Conservation (phyloP, 495 filamentous ascomycete species). For the Haplographium delicatum region DNA sequence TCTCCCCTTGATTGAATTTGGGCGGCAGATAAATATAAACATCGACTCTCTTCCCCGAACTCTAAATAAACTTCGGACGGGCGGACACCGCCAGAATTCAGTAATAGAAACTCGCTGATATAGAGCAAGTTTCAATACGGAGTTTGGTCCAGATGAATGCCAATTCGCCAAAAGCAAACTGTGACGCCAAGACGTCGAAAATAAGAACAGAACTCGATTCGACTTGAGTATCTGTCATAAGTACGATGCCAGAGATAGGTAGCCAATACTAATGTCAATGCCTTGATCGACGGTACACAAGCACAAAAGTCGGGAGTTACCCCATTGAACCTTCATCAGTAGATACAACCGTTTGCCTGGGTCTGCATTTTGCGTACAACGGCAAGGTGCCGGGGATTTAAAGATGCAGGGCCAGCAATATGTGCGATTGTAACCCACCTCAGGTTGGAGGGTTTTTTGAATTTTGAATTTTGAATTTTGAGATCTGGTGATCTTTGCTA, state of each 20-base stretch:
- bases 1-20: slow-evolving; percentile 5
- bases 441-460: no score
- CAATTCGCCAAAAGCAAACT: background rate
- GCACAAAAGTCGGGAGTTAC: background rate
- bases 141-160: background rate
- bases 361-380: background rate
- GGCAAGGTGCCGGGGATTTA: background rate
- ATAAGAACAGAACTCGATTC: background rate
- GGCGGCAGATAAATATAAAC: slow-evolving; percentile 13
- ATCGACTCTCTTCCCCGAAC: background rate
- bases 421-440: no score
- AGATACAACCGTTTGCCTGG: background rate
- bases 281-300: slow-evolving; percentile 8
- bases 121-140: background rate
- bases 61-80: slow-evolving; percentile 11
- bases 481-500: no score
- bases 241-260: slow-evolving; percentile 1
- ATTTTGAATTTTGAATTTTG: no score
- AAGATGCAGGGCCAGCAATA: no score
- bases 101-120: background rate
- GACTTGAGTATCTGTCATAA: slow-evolving; percentile 4
- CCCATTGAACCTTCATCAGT: background rate
- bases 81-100: background rate
- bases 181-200: slow-evolving; percentile 6
- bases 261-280: background rate